Evolutionary conservation across 371 early-diverging fungal genomes (phyloP).

Genomic region (Mucor irregularis): DNA sequence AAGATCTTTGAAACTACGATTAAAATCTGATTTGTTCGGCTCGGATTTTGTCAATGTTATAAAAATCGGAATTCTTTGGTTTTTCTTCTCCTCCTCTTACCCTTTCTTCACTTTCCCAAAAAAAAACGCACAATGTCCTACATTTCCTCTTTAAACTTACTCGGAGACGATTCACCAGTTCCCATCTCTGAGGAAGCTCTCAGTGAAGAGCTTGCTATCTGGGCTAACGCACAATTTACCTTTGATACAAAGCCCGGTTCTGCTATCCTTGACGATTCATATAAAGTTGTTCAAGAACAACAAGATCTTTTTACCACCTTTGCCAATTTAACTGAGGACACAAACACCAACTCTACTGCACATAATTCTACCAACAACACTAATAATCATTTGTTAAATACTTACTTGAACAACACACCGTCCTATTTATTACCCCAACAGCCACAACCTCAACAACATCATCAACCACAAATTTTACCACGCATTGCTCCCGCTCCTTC

Average conservation of each 20-base stretch:
- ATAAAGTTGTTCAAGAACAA: conserved; percentile 10
- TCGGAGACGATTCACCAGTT: conserved; percentile 38
- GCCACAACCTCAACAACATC: conserved; percentile 7
- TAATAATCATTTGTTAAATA: not conserved
- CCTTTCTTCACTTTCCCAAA: conserved; percentile 6
- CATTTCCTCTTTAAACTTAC: conserved; percentile 45
- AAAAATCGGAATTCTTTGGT: not conserved
- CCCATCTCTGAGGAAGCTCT: conserved; percentile 40
- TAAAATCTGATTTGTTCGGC: no score
- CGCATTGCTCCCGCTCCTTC: conserved; percentile 41
- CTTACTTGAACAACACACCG: not conserved
- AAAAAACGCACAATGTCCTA: conserved; percentile 35
- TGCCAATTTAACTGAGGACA: not conserved
- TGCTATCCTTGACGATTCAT: conserved; percentile 31
- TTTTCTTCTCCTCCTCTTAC: not conserved
- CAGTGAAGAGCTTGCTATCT: conserved; percentile 49
- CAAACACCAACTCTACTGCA: no score
- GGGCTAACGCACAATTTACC: conserved; percentile 77
- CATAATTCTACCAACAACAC: not conserved
- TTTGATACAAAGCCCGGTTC: conserved; percentile 58
- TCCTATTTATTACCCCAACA: conserved; percentile 1
- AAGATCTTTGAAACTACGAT: no score
- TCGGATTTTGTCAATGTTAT: no score
- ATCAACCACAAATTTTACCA: conserved; percentile 18
- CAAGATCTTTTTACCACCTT: conserved; percentile 15